Base-by-base conservation (phyloP, 257 asterid species). In the Knoxia roxburghii region DNA sequence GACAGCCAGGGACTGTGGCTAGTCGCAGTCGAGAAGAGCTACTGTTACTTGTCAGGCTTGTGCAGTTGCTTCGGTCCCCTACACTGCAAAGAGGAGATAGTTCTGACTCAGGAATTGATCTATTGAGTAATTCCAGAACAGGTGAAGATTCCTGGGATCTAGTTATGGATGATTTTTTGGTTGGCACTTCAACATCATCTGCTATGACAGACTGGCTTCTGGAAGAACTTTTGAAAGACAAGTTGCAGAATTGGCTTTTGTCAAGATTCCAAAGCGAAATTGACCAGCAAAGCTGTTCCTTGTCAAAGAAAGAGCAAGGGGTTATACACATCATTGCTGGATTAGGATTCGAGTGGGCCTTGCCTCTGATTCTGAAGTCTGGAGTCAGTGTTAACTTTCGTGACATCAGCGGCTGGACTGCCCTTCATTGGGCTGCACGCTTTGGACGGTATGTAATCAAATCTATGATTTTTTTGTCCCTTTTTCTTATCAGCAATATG, bases 341-440 rank as follows among this genome's bases (percentile, higher is more conserved):
- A 52, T 80, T 94, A 74, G 99, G 98, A 81, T 86, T 79, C 76
- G 93, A 87, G 79, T 94, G 99, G 99, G 99, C 99, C 43, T 79
- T 94, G 81, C 86, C 86, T 55, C 96, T 95, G 20, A 78, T 88
- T 76, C 82, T 94, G 76, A 84, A 77, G 71, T 75, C 89, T 67
- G 95, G 99, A 77, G 89, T 87, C 63, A 79, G 85, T 70, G 77
- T 86, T 55, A 87, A 90, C 69, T 94, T 84, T 75, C 97, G 97
- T 21, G 99, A 94, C 73, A 80, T 82, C 60, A 85, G 78, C 71
- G 99, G 96, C 66, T 90, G 97, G 97, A 90, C 97, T 40, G 97
- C 99, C 13, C 95, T 94, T 68, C 99, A 94, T 75, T 94, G 99
- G 99, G 99, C 99, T 46, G 99, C 99, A 61, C 86, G 84, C 64